phyloP scores from a whole-genome alignment of 805 yeast genomes.

The Starmerella riodocensis region DNA sequence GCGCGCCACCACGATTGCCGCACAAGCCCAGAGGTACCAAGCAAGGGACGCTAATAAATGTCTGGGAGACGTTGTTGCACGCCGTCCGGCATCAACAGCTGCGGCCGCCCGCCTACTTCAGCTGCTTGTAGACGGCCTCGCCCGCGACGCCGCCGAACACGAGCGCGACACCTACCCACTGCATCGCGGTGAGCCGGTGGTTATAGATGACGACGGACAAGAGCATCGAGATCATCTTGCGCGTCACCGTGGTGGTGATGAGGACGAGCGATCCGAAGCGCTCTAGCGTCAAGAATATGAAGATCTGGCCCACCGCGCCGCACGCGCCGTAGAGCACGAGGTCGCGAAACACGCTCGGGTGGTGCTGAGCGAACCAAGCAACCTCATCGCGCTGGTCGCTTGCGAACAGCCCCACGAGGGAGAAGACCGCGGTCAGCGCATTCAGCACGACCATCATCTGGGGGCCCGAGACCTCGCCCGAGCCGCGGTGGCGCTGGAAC shows the following conservation, averaged over 20 bases:
- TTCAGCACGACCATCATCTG: slow-evolving; percentile 71
- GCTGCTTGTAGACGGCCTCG: slow-evolving; percentile 49
- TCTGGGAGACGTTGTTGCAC: too few relatives aligned
- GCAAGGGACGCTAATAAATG: too few relatives aligned
- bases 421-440: slow-evolving; percentile 32
- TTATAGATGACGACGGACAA: slow-evolving; percentile 77
- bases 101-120: too few relatives aligned
- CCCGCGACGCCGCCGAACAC: slow-evolving; percentile 79
- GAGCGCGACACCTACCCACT: slow-evolving; percentile 65
- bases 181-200: slow-evolving; percentile 48
- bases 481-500: slow-evolving; percentile 35
- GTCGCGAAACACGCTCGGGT: slow-evolving; percentile 47
- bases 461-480: slow-evolving; percentile 53
- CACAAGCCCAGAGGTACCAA: too few relatives aligned
- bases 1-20: too few relatives aligned
- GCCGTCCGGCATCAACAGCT: too few relatives aligned
- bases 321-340: slow-evolving; percentile 54
- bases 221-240: slow-evolving; percentile 93
- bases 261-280: slow-evolving; percentile 72
- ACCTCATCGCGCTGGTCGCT: slow-evolving; percentile 44
- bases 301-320: slow-evolving; percentile 91
- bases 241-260: slow-evolving; percentile 87
- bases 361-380: slow-evolving; percentile 34
- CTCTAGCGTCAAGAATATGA: slow-evolving; percentile 74
- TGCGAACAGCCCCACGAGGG: slow-evolving; percentile 27